phyloP scores from a whole-genome alignment of 2,329 filamentous ascomycete genomes.

The Chrysosphaeria jannelii region DNA sequence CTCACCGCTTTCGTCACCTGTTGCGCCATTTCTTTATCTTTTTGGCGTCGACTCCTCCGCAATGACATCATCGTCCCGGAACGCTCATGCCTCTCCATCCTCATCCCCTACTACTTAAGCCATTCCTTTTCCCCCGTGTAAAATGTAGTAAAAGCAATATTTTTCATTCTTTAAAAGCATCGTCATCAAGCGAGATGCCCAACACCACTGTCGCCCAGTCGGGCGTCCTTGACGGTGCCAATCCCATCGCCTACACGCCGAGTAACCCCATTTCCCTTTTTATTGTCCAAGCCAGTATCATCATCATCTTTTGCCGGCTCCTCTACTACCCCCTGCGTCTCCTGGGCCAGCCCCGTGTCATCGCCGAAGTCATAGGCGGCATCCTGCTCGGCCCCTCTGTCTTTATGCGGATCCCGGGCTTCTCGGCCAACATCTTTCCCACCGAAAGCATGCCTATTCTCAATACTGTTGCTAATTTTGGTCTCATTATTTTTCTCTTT shows the following conservation, averaged over 20 bases:
- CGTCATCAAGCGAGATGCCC: no score
- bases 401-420: conserved; percentile 61
- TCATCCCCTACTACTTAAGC: no score
- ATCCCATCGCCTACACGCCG: conserved; percentile 28
- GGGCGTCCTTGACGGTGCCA: conserved; percentile 32
- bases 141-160: no score
- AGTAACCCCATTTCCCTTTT: conserved; percentile 37
- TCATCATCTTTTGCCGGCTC: conserved; percentile 43
- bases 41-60: no score
- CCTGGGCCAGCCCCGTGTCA: conserved; percentile 40
- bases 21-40: no score
- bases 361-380: conserved; percentile 45
- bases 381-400: conserved; percentile 65
- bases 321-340: conserved; percentile 42
- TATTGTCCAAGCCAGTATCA: conserved; percentile 33
- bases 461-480: conserved; percentile 52
- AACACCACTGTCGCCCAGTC: conserved; percentile 6
- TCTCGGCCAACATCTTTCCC: conserved; percentile 50
- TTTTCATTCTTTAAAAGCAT: not conserved
- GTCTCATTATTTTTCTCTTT: conserved; percentile 62
- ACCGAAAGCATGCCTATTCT: conserved; percentile 42
- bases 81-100: no score
- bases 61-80: no score
- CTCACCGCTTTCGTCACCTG: no score
- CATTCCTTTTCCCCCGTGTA: no score